A percentile compares a stretch with the other conserved stretches of the same genome.
These are phyloP conservation scores for Geranium rotundifolium DNA, from an alignment of 345 rosid species.

Conservation along the genomic window DNA sequence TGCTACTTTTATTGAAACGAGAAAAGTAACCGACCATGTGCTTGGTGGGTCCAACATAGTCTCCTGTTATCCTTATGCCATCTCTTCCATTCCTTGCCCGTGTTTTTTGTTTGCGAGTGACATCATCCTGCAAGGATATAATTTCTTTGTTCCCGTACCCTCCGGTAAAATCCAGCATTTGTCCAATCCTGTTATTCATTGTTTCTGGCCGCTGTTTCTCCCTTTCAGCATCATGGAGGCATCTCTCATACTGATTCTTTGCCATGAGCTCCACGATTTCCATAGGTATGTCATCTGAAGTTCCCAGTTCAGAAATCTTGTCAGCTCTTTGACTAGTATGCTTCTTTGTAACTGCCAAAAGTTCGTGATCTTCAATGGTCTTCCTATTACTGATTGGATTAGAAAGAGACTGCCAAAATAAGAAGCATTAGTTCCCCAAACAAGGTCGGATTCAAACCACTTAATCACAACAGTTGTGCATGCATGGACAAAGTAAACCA, in stretches of 20 bases:
- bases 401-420: conserved; percentile 42
- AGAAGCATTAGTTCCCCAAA: conserved; percentile 1
- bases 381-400: conserved; percentile 34
- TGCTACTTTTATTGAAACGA: conserved; percentile 22
- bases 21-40: conserved; percentile 36
- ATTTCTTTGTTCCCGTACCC: conserved; percentile 27
- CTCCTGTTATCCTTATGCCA: conserved; percentile 17
- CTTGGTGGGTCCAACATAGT: conserved; percentile 18
- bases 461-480: conserved; percentile 1
- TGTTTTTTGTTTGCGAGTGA: conserved; percentile 26
- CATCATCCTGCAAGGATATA: conserved; percentile 31
- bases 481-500: neutral
- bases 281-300: conserved; percentile 77
- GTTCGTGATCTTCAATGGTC: conserved; percentile 25
- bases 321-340: conserved; percentile 27
- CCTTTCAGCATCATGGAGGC: conserved; percentile 55
- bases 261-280: conserved; percentile 96
- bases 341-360: conserved; percentile 19
- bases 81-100: conserved; percentile 29
- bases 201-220: conserved; percentile 13
- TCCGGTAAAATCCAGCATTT: conserved; percentile 32
- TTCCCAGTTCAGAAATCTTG: conserved; percentile 37
- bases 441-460: conserved; percentile 1
- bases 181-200: conserved; percentile 19
- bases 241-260: conserved; percentile 75